Base-by-base conservation (phyloP, 305 asterid genomes). In the Nicotiana rustica region DNA sequence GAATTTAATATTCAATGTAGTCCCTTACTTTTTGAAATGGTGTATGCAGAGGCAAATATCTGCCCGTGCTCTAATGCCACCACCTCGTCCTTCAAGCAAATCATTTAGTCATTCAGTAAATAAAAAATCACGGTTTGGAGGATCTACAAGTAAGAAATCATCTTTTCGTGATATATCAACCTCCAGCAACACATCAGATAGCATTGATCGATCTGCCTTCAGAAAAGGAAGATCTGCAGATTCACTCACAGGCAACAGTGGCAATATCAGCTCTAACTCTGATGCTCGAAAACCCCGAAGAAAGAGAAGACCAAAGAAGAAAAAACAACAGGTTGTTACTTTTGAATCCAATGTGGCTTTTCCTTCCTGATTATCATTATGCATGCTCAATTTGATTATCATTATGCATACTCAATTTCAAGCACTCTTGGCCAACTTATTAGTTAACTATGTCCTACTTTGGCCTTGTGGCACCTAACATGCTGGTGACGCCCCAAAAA, bases 51-150 rank as follows among this genome's bases (percentile, higher is more conserved):
- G 83, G 84, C 95, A 91, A 85, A 87, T 91, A 78, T 91, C 97
- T 75, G 98, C 97, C 81, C 97, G 97, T 83, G 94, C 92, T 84
- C 88, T 92, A 62, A 94, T 96, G 99, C 99, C 97, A 18, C 98
- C 98, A 57, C 97, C 98, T 49, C 92, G 96, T 82, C 95, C 97
- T 83, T 92, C 97, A 10, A 82, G 87, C 61, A 94, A 89, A 81
- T 86, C 89, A 73, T 82, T 89, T 52, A 67, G 90, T 64, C 86
- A 81, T 71, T 73, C 93, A 5, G 60, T 70, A 44, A 87, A 84
- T 59, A 83, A 86, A 69, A 91, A 89, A 86, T 70, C 94, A 7
- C 90, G 90, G 84, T 89, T 89, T 81, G 91, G 92, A 52, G 94
- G 86, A 44, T 85, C 94, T 75, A 87, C 90, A 14, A 85, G 89